Base-by-base conservation (phyloP, 768 basidiomycete species). In the Zangia roseola region DNA sequence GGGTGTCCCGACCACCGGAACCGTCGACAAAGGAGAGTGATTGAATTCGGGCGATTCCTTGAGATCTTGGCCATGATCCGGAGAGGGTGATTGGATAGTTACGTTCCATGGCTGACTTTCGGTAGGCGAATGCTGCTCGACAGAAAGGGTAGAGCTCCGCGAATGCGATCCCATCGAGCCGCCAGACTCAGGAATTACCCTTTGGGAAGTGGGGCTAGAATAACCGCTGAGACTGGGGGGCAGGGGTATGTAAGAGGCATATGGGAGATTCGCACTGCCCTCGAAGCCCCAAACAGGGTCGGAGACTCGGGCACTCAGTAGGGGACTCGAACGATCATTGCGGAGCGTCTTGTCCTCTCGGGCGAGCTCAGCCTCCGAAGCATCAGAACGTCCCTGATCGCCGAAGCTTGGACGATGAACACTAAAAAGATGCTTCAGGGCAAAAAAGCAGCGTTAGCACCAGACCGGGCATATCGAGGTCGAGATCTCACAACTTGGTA, bases 401-500 rank as follows among this genome's bases (percentile, higher is more conserved):
- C 48, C 56, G 34, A 55, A 45, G 10, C 14, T 36, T 35, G 65
- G 65, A 20, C 62, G 54, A 17, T 67, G 65, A n/a, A 50, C 46
- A 12, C 39, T 48, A 26, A 67, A 69, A 35, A 67, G 57, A 40
- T 67, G 65, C 65, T 67, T 41, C 13, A 25, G 31, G 13, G 10
- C 3, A 17, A 33, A 17, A 33, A 42, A 16, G 24, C 16, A 12
- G 14, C 38, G 43, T 50, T 19, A 58, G 41, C 24, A 34, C 6
- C 8, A 30, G 5, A 30, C 24, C 36, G 25, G 26, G 20, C 28
- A 20, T 14, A 31, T 21, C 40, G 37, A 45, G 43, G 2, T 25
- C 21, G 24, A 19, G 42, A 31, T 23, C 69, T 47, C 49, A 77
- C 77, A 40, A 69, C 56, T 50, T 69, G 61, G 49, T 71, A 67